Evolutionary conservation across 139 green algal species (phyloP), one percentile per base, ranked within the genome.

Genomic region (Pseudopediastrum boryanum): DNA sequence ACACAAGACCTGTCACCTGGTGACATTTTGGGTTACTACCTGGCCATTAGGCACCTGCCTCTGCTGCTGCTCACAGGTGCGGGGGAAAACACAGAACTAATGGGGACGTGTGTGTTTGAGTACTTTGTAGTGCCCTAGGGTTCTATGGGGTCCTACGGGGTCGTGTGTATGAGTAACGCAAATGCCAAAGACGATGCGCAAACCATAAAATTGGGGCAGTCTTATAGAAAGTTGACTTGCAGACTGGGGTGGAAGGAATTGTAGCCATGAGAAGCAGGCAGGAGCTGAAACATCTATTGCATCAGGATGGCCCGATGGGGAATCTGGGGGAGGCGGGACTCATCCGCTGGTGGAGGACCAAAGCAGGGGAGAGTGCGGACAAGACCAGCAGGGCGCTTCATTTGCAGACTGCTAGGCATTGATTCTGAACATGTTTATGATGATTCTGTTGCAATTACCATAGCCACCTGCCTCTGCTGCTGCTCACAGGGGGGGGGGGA

Each of bases 51-150:
- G 35, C 21, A 31, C 9, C 50, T 93, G 35, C 88, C 87, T 4
- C 36, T 65, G n/a, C 39, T 93, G 27, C 42, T 93, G 4, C 59
- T 90, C 3, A 91, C 89, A 27, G 90, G 86, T 54, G 27, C 62
- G 41, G 61, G 46, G 46, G 16, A 70, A 46, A 16, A 16, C 27
- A 25, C 58, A 66, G 58, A 12, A 31, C 27, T 29, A 31, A 27
- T 29, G 12, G 12, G 19, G 19, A 29, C 35, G 58, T 27, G 58
- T 35, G 58, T 66, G 2, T 21, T 2, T 41, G 62, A 39, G 13
- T 70, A 8, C 8, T 13, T 70, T 2, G 8, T 41, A 50, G 21
- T 43, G 62, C 48, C 48, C 48, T 19, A 12, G 6, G 29, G 29
- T 19, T 9, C 1, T n/a, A 36, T 29, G 46, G 21, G 25, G 21